A percentile compares a stretch with the other conserved stretches of the same genome.
Evolutionary conservation across 257 asterid genomes (phyloP).

Genomic region (Salvia miltiorrhiza): DNA sequence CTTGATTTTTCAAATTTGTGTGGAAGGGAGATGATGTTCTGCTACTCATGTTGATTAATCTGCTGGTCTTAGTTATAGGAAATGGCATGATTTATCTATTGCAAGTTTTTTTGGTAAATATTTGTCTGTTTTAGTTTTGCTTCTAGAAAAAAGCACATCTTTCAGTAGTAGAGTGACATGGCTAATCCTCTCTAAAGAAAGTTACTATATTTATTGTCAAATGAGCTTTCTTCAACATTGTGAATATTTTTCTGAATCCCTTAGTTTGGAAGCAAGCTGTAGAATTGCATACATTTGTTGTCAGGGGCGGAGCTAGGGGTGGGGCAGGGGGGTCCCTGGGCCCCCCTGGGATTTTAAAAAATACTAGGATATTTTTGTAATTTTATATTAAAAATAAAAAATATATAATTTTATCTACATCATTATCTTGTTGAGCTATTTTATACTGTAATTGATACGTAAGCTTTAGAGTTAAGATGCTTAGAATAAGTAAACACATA

Average conservation of each 20-base stretch:
- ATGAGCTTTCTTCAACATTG: neutral
- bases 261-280: neutral
- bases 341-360: too few relatives aligned
- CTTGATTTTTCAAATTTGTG: neutral
- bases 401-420: too few relatives aligned
- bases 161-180: neutral
- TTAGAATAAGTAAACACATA: too few relatives aligned
- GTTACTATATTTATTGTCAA: neutral
- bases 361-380: too few relatives aligned
- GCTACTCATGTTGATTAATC: neutral
- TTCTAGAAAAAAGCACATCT: neutral
- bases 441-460: too few relatives aligned
- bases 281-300: neutral
- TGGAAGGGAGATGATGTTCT: conserved; percentile 4
- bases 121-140: neutral
- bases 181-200: neutral
- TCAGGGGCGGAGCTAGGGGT: too few relatives aligned
- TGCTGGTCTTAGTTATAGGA: neutral
- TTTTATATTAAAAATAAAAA: too few relatives aligned
- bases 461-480: too few relatives aligned
- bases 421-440: too few relatives aligned
- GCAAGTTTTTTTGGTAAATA: neutral
- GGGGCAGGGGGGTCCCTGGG: too few relatives aligned
- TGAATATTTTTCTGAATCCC: neutral
- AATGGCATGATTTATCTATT: neutral